Evolutionary conservation across 768 basidiomycete genomes (phyloP).

Genomic region (Rhodotorula paludigena): DNA sequence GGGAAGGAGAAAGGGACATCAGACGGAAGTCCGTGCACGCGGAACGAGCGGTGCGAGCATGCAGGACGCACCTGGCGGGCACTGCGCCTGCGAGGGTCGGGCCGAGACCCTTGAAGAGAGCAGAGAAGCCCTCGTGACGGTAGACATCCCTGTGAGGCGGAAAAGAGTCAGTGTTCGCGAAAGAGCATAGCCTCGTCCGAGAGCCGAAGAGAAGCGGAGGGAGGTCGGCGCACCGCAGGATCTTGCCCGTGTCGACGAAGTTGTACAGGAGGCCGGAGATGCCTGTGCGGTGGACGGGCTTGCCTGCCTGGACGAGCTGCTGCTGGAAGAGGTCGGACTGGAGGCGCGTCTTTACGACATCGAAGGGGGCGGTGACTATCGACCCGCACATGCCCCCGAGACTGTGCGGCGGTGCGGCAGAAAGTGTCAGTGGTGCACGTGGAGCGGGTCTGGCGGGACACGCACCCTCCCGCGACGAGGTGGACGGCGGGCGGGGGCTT

Average conservation of each 20-base stretch:
- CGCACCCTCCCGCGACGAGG: slow-evolving; percentile 43
- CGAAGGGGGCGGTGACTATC: slow-evolving; percentile 92
- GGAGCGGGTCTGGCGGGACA: not conserved
- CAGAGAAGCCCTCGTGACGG: slow-evolving; percentile 75
- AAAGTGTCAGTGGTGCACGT: not conserved
- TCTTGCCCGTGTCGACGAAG: slow-evolving; percentile 88
- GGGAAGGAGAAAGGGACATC: not conserved
- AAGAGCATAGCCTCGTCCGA: not conserved
- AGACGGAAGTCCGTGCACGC: not conserved
- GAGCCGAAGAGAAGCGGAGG: not conserved
- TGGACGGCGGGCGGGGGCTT: slow-evolving; percentile 38
- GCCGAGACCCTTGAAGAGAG: slow-evolving; percentile 89
- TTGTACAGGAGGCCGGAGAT: slow-evolving; percentile 67
- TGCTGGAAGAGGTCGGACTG: slow-evolving; percentile 66
- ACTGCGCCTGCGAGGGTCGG: slow-evolving; percentile 91
- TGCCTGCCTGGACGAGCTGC: slow-evolving; percentile 40
- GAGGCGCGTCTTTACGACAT: slow-evolving; percentile 94
- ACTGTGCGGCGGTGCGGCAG: slow-evolving; percentile 49
- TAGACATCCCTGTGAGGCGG: slow-evolving; percentile 58
- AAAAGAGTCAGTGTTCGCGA: not conserved
- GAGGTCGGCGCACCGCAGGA: slow-evolving; percentile 77
- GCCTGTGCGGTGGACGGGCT: slow-evolving; percentile 45
- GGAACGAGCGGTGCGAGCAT: not conserved
- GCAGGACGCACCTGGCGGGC: slow-evolving; percentile 62
- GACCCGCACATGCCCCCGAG: slow-evolving; percentile 97